Percentiles rank a stretch among this genome's conserved stretches.
Conservation (phyloP, 208 protist genomes). For the Trypanosoma boissoni region DNA sequence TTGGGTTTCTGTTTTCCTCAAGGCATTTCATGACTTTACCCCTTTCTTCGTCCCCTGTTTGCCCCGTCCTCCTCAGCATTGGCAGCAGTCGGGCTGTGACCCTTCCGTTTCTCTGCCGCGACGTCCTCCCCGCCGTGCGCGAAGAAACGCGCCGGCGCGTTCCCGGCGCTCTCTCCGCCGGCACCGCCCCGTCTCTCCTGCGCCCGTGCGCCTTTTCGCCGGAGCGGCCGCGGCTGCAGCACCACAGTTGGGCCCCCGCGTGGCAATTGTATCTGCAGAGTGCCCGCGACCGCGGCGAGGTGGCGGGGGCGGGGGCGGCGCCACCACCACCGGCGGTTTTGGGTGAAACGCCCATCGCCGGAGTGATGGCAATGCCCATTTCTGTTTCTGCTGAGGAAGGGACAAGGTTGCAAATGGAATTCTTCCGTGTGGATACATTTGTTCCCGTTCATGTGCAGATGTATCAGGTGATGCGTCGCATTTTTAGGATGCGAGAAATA, state of each 20-base stretch:
- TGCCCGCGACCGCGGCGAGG: slow-evolving; percentile 6
- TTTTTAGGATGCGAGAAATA: slow-evolving; percentile 18
- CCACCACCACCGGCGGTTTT: neutral
- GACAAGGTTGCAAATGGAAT: slow-evolving; percentile 29
- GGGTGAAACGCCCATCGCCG: neutral
- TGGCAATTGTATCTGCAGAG: slow-evolving; percentile 23
- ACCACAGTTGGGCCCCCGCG: slow-evolving; percentile 24
- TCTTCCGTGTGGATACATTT: slow-evolving; percentile 54
- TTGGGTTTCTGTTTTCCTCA: too few species aligned
- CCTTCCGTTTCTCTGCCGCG: slow-evolving; percentile 18
- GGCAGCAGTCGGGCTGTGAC: slow-evolving; percentile 25
- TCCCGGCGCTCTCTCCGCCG: neutral
- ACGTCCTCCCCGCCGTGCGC: slow-evolving; percentile 20
- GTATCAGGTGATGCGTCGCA: slow-evolving; percentile 40
- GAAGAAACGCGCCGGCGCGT: neutral
- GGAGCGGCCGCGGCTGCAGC: slow-evolving; percentile 23
- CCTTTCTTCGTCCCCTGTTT: neutral
- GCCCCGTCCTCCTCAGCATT: slow-evolving; percentile 24
- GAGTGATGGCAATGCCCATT: neutral
- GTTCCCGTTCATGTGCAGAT: slow-evolving; percentile 49
- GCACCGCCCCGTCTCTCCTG: neutral
- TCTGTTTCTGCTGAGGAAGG: neutral
- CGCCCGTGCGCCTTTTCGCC: slow-evolving; percentile 27
- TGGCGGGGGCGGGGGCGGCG: slow-evolving; percentile 2
- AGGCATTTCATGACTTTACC: neutral